Base-by-base conservation (phyloP, 371 early-diverging fungal genomes). In the Vavraia culicis region DNA sequence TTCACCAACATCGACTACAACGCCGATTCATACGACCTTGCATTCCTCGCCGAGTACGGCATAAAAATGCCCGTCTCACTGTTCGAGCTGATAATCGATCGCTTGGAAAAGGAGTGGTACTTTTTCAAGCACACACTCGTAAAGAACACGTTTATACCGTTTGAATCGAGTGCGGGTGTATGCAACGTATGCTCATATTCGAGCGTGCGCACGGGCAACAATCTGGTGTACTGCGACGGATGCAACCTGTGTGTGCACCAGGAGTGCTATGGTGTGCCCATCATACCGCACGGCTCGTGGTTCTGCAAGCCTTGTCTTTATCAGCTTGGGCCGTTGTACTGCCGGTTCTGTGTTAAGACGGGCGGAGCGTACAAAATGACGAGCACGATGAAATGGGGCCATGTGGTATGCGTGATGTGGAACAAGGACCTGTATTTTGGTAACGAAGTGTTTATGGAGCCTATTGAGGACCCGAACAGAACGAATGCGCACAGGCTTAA, bases 241-340 rank as follows among this genome's bases (percentile, higher is more conserved):
- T 94, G 94, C 67, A 87, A 94, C 64, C 59, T 94, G 31, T 89
- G 88, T 3, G 94, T 93, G 1, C 94, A 94, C 70, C 91, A 94
- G 73, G 88, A 87, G 61, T 93, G 95, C 64, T 94, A 94, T 66
- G 95, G 95, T n/a, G 79, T 93, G 16, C 91, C 90, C 3, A 88
- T 80, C 63, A 89, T 94, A 42, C 93, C 93, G 16, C 91, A 93
- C 66, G 93, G 93, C 8, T 87, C 83, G 64, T 94, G 91, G 91
- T 74, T 94, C 5, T 94, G 93, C 65, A 76, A 89, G 16, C 83
- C 81, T 61, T 94, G 95, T 68, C 82, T 85, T 76, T 59, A 43
- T 20, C 2, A 20, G 10, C 44, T 50, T 0, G 14, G 50, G 9
- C 91, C 93, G 0, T 10, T 70, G 67, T 62, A 36, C 66, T 93